Conservation (phyloP, 352 stramenopile species). For the Globisporangium takayamanum region DNA sequence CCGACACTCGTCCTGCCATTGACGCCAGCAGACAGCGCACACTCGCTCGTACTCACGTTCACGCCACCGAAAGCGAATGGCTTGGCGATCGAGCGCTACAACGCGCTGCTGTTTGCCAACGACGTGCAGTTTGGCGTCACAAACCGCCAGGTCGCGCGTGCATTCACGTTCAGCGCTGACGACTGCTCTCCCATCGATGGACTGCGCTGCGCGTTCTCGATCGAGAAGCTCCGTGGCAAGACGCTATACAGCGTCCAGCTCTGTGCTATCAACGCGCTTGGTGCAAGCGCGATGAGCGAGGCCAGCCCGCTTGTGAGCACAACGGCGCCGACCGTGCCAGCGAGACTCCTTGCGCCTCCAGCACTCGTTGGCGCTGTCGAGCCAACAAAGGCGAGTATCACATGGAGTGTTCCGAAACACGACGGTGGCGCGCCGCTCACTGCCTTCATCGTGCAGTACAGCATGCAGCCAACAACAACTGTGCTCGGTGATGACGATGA, state of each 20-base stretch:
- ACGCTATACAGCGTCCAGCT: conserved; percentile 46
- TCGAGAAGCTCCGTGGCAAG: conserved; percentile 31
- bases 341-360: conserved; percentile 23
- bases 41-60: conserved; percentile 39
- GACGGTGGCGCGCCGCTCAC: conserved; percentile 45
- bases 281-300: conserved; percentile 28
- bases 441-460: conserved; percentile 53
- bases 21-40: conserved; percentile 8
- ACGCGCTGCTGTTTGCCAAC: conserved; percentile 39
- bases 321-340: conserved; percentile 27
- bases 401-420: conserved; percentile 34
- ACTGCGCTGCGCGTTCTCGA: conserved; percentile 8
- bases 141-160: conserved; percentile 30
- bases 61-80: conserved; percentile 45
- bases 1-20: conserved; percentile 20
- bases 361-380: conserved; percentile 24
- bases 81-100: conserved; percentile 35
- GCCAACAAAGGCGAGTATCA: conserved; percentile 34
- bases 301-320: conserved; percentile 35
- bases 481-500: conserved; percentile 15
- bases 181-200: conserved; percentile 11
- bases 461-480: conserved; percentile 7
- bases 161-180: conserved; percentile 19
- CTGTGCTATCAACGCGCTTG: conserved; percentile 40
- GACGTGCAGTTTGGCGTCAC: conserved; percentile 55